Base-by-base conservation (phyloP, 495 filamentous ascomycete genomes). In the Tuber borchii region DNA sequence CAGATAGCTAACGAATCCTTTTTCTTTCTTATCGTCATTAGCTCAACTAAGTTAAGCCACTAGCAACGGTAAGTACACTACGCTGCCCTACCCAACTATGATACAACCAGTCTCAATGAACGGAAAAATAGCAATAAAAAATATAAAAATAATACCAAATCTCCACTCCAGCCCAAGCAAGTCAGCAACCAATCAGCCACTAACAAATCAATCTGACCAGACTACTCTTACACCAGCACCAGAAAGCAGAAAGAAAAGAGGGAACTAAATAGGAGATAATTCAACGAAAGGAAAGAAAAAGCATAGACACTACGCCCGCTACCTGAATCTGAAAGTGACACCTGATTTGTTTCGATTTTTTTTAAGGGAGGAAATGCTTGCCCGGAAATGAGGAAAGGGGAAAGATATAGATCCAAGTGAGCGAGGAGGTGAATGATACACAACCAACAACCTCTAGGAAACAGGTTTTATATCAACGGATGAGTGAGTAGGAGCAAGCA, bases 391-490 rank as follows among this genome's bases (percentile, higher is more conserved):
- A 65, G n/a, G 26, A 65, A 65, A 56, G n/a, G 56, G 56, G 14
- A 65, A 14, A 31, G 56, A 31, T 31, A 16, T 3, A 65, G n/a
- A 26, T 65, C 2, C 56, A 14, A 65, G 56, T 65, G 56, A 31
- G 10, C n/a, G 56, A 65, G 56, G 56, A 65, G 56, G 56, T 31
- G 56, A 65, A 65, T 65, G 56, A 65, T 31, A 65, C 12, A 65
- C 12, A 65, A 65, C 56, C 56, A 65, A 65, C 26, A 26, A 65
- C 56, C n/a, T 31, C 7, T 31, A 31, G n/a, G 56, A 31, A 65
- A 31, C n/a, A 65, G 26, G 56, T 16, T 31, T 26, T 31, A 17
- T 16, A 16, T 65, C 56, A 65, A 31, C n/a, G 3, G 26, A 7
- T 65, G 26, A 65, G 26, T 17, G 56, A 16, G 56, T 31, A 31